Base-by-base conservation (phyloP, 163 green algal species). In the Prototheca cutis region DNA sequence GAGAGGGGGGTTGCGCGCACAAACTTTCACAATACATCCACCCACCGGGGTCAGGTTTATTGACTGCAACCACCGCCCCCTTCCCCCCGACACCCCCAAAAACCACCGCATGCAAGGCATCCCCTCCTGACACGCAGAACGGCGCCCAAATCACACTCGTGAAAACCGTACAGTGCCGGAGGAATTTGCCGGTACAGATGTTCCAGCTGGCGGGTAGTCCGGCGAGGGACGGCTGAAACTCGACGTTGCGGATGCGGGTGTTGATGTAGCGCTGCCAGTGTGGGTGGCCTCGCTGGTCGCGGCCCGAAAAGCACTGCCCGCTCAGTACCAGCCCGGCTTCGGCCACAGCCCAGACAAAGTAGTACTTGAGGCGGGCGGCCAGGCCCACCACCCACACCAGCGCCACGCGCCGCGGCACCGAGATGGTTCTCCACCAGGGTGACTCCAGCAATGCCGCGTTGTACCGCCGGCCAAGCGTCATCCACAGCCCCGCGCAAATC, bases 261-360 rank as follows among this genome's bases (percentile, higher is more conserved):
- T 82, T 83, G 39, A 68, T 59, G 58, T 75, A 83, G 25, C 78
- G 70, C 48, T 79, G 66, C 74, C 75, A 84, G 7, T 28, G 40
- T n/a, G 72, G 53, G 7, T 18, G 31, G 19, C 36, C 72, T 61
- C 54, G 48, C 1, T 51, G 42, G 10, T 17, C 10, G 13, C 10
- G 10, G 10, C 42, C 42, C 10, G 49, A 21, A 27, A 45, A 58
- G 52, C 28, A 30, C 52, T 58, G 52, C 18, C 52, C 52, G 28
- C 18, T 72, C 8, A 91, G 72, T 17, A 84, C 80, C 24, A 89
- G 70, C 13, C 49, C 65, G 2, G 78, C 63, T 64, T 95, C 82
- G 2, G 77, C 74, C 5, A 93, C 62, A 6, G 73, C 68, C 88
- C 87, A 95, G 8, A 74, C 84, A 75, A 94, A 94, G 72, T 90